Base-by-base conservation (phyloP, 768 basidiomycete species). In the Mycena vulgaris region DNA sequence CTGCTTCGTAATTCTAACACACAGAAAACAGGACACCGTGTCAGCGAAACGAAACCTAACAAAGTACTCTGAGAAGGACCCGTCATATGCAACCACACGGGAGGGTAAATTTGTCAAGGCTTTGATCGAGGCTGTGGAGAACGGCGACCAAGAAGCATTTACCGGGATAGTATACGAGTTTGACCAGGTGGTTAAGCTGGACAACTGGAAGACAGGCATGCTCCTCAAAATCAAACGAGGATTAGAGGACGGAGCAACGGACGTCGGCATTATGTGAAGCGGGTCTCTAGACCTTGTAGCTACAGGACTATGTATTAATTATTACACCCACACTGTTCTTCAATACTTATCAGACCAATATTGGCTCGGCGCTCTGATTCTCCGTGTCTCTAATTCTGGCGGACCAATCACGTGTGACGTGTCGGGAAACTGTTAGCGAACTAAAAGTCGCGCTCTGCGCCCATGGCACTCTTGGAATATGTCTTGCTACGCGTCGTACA, bases 191-290 rank as follows among this genome's bases (percentile, higher is more conserved):
- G 93, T 90, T 42, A 96, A 95, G 83, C 82, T 99, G 78, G 97
- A 99, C 79, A 93, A 93, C 80, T 98, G 96, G 96, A 99, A 98
- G 88, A 99, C 97, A 52, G 85, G 80, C 31, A 92, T 99, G 58
- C 80, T 99, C 77, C 84, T 99, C 76, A 94, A 93, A 84, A 92
- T 98, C 80, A 99, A 99, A 88, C 89, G 89, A 58, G 51, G 49
- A 23, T 39, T 70, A n/a, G 68, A 66, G 78, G 84, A 85, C 25
- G 89, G 96, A 55, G 86, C 92, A n/a, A 82, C 82, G 3, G 84
- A 86, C 72, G 77, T 74, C 21, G 77, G 75, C 16, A 78, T 86
- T 64, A 81, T 82, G 75, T 87, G 77, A 77, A 70, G 40, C n/a
- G n/a, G n/a, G n/a, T n/a, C n/a, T n/a, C n/a, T n/a, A 7, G 27